Percentiles rank a stretch among this genome's conserved stretches.
Evolutionary conservation across 1,284 basidiomycete species (phyloP).

Genomic region (Taiwanofungus camphoratus): DNA sequence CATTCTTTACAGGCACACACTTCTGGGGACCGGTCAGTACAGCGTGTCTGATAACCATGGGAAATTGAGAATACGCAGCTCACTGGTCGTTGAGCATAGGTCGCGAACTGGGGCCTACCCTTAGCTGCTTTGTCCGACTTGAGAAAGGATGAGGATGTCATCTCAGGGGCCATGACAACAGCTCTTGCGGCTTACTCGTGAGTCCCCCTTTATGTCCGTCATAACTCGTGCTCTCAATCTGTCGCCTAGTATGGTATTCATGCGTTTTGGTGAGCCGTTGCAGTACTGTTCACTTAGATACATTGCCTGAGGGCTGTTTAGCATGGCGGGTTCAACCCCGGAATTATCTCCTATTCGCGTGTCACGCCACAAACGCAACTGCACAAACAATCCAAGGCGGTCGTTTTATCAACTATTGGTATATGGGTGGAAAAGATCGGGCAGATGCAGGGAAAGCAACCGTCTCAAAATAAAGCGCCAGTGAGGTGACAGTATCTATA

Average conservation of each 20-base stretch:
- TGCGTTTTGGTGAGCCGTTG: conserved; percentile 75
- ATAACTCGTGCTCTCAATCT: not conserved
- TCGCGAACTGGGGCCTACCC: conserved; percentile 96
- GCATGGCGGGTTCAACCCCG: conserved; percentile 93
- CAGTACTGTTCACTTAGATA: not conserved
- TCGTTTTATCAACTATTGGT: conserved; percentile 88
- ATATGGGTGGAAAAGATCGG: conserved; percentile 69
- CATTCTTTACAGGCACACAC: conserved; percentile 67
- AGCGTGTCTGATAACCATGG: conserved; percentile 5
- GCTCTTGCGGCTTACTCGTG: conserved; percentile 89
- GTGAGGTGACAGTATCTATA: conserved; percentile 26
- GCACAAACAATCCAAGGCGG: conserved; percentile 80
- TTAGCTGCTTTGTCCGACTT: conserved; percentile 88
- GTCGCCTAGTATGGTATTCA: conserved; percentile 76
- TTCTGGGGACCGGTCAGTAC: conserved; percentile 88
- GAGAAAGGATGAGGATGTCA: conserved; percentile 89
- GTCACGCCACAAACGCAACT: conserved; percentile 86
- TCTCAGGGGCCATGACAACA: conserved; percentile 93
- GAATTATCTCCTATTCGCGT: conserved; percentile 92
- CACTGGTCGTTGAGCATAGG: conserved; percentile 37
- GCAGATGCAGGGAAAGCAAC: conserved; percentile 36
- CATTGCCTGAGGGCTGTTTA: conserved; percentile 24
- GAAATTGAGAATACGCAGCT: conserved; percentile 4
- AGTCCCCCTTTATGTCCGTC: conserved; percentile 33
- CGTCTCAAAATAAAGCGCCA: conserved; percentile 20